Percentiles rank a stretch among this genome's conserved stretches.
Conservation (phyloP, 2,329 filamentous ascomycete genomes). For the Ophiostoma ips region DNA sequence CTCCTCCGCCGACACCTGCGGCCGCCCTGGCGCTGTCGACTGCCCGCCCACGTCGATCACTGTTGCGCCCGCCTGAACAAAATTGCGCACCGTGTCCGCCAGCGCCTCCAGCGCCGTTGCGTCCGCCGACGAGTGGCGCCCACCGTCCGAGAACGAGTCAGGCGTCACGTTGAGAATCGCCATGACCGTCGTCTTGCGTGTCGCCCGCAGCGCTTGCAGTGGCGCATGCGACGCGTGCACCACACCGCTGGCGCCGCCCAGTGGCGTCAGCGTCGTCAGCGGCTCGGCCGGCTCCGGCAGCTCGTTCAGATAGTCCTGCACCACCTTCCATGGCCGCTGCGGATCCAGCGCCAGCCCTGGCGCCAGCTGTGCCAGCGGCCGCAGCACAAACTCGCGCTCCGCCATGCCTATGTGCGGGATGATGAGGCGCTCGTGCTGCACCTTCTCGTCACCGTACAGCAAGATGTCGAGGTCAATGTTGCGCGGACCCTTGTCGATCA, state of each 20-base stretch:
- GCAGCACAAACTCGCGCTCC: conserved; percentile 86
- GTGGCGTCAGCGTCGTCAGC: conserved; percentile 45
- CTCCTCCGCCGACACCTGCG: conserved; percentile 54
- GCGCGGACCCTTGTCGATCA: conserved; percentile 84
- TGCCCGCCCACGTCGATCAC: conserved; percentile 91
- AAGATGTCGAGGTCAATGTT: conserved; percentile 93
- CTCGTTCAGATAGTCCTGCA: conserved; percentile 46
- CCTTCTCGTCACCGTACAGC: conserved; percentile 54
- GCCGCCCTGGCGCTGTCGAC: conserved; percentile 68
- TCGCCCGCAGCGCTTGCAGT: conserved; percentile 43
- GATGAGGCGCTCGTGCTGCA: conserved; percentile 59
- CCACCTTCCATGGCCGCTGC: conserved; percentile 43
- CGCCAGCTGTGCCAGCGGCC: conserved; percentile 64
- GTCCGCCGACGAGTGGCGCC: conserved; percentile 39
- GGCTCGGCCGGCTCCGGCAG: conserved; percentile 34
- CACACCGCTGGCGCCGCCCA: conserved; percentile 29
- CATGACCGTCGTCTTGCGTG: conserved; percentile 67
- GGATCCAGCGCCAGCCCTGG: conserved; percentile 29
- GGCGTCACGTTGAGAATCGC: conserved; percentile 89
- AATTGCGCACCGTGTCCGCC: conserved; percentile 40
- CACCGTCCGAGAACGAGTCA: conserved; percentile 93
- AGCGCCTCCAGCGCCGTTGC: conserved; percentile 31
- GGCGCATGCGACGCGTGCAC: conserved; percentile 30
- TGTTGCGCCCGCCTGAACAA: conserved; percentile 57
- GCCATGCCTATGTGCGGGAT: conserved; percentile 75